Conservation (phyloP, 2,329 filamentous ascomycete species). For the Alternaria angustiovoidea region DNA sequence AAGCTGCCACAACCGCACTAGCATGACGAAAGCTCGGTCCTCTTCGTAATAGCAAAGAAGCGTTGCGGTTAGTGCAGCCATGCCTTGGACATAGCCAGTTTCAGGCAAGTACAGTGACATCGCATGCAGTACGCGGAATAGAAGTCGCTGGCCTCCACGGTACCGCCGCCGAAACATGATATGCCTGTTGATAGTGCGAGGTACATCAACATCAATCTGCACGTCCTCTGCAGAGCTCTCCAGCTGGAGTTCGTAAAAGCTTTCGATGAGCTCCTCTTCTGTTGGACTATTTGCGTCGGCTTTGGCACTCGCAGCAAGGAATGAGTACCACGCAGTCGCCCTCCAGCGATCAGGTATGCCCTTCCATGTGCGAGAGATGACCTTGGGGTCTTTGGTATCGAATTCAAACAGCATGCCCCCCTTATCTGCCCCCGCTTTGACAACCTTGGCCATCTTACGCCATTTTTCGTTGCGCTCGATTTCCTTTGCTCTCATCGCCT, state of each 20-base stretch:
- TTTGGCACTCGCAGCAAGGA: constrained; percentile 79
- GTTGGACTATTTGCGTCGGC: constrained; percentile 67
- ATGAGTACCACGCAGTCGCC: constrained; percentile 91
- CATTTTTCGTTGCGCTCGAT: constrained; percentile 71
- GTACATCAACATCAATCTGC: constrained; percentile 97
- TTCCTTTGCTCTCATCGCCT: constrained; percentile 64
- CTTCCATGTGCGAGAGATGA: constrained; percentile 95
- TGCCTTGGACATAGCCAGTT: constrained; percentile 96
- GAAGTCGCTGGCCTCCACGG: constrained; percentile 82
- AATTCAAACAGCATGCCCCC: constrained; percentile 78
- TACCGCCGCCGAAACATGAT: constrained; percentile 97
- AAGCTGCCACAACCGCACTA: constrained; percentile 91
- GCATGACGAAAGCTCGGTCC: constrained; percentile 92
- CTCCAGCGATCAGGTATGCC: constrained; percentile 97
- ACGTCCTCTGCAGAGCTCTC: constrained; percentile 86
- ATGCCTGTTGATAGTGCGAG: constrained; percentile 90
- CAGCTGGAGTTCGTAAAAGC: constrained; percentile 76
- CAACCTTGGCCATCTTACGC: constrained; percentile 68
- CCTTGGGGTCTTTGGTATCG: constrained; percentile 77
- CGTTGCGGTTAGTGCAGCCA: constrained; percentile 92
- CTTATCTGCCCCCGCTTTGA: constrained; percentile 58
- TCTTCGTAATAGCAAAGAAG: constrained; percentile 97
- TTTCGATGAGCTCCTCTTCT: constrained; percentile 74
- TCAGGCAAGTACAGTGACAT: constrained; percentile 90
- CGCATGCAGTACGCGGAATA: constrained; percentile 92